Base-by-base conservation (phyloP, 345 rosid species). In the Lepidium aucheri region DNA sequence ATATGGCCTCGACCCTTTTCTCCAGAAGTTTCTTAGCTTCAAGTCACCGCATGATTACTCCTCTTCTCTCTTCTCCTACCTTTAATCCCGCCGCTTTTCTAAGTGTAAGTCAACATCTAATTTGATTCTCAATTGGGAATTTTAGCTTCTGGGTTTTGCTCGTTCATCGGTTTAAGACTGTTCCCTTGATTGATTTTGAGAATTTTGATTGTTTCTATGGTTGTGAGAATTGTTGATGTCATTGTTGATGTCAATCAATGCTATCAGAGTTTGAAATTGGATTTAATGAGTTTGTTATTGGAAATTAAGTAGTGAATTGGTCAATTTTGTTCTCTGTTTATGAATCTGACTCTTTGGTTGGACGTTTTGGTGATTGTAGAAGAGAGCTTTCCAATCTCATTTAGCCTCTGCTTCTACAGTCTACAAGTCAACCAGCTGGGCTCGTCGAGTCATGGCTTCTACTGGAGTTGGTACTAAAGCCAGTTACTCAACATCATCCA, bases 1-100 rank as follows among this genome's bases (percentile, higher is more conserved):
- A 73, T 16, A 85, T 88, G 88, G 88, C 91, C 41, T 77, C 88
- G 9, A 7, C 83, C 14, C 70, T 75, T 74, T 72, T 84, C 73
- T 34, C 82, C 53, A 78, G 83, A 65, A 32, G 70, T 22, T 65
- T 85, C 18, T 41, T 65, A 69, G 78, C 78, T 51, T 22, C 78
- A 20, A 55, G 84, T 60, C 81, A 65, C 69, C 86, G 91, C 63
- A 35, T 83, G 63, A 42, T 81, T 68, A 44, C 65, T 76, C 83
- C 13, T 38, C 26, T 18, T 65, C 80, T 65, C 5, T 76, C 60
- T 54, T 60, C 60, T 53, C 74, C 26, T 44, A 40, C 77, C 35
- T 69, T 53, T 38, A 46, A 58, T 68, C 59, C 77, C 57, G 50
- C 75, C 16, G 39, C 80, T 45, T 69, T 84, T 49, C 57, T 70